phyloP scores from a whole-genome alignment of 345 rosid species.

The Alliaria petiolata region DNA sequence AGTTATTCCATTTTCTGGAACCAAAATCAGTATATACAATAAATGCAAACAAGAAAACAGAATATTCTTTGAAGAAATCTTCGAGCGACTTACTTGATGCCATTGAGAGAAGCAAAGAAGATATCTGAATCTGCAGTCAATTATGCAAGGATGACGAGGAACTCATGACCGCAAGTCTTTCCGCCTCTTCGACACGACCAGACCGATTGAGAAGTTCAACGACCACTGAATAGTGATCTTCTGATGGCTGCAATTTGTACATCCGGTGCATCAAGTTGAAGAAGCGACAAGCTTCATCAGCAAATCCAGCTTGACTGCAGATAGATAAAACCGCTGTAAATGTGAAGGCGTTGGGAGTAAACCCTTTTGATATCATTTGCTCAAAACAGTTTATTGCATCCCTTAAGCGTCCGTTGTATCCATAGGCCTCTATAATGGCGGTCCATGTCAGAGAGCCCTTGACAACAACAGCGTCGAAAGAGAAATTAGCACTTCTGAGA shows the following conservation, averaged over 20 bases:
- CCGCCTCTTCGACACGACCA: conserved; percentile 45
- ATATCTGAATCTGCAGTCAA: conserved; percentile 7
- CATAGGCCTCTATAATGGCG: conserved; percentile 68
- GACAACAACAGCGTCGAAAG: conserved; percentile 47
- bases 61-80: not conserved
- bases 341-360: conserved; percentile 62
- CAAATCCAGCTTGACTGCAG: conserved; percentile 69
- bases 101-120: conserved; percentile 7
- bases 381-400: conserved; percentile 60
- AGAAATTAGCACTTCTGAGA: conserved; percentile 42
- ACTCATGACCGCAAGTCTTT: conserved; percentile 37
- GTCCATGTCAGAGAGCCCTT: conserved; percentile 86
- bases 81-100: conserved; percentile 16
- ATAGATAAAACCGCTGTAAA: conserved; percentile 54
- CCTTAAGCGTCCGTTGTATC: conserved; percentile 35
- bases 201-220: conserved; percentile 40
- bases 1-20: conserved; percentile 4
- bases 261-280: conserved; percentile 46
- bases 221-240: conserved; percentile 41
- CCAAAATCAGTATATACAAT: conserved; percentile 14
- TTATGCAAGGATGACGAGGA: conserved; percentile 20
- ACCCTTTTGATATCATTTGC: conserved; percentile 56
- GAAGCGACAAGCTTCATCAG: conserved; percentile 56
- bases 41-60: not conserved
- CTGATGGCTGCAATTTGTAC: conserved; percentile 44